phyloP scores from a whole-genome alignment of 2,329 filamentous ascomycete species.

The Plectosphaerella cucumerina region DNA sequence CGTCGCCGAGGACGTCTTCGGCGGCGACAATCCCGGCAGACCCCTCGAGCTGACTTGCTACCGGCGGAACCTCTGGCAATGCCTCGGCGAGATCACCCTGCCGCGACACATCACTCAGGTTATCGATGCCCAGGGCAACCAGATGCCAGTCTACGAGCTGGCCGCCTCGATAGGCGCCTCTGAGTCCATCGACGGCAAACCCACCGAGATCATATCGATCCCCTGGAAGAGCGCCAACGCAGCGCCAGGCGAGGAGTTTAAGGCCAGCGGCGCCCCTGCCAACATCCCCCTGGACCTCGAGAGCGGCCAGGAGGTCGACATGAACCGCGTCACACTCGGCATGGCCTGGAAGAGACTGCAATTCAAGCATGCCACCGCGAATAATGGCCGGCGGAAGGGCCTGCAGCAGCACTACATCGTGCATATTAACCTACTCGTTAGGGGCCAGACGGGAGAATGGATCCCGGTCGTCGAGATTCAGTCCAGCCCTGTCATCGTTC shows the following conservation, averaged over 20 bases:
- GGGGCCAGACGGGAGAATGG: conserved; percentile 62
- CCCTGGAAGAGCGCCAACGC: conserved; percentile 83
- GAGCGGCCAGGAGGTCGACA: conserved; percentile 67
- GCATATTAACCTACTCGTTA: conserved; percentile 77
- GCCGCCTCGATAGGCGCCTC: conserved; percentile 79
- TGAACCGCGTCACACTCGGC: conserved; percentile 72
- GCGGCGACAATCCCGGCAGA: conserved; percentile 50
- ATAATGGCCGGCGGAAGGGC: conserved; percentile 91
- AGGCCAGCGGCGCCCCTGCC: conserved; percentile 45
- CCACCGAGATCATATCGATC: conserved; percentile 92
- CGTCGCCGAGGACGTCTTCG: conserved; percentile 75
- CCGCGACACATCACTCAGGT: conserved; percentile 69
- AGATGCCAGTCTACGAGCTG: conserved; percentile 71
- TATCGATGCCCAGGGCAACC: conserved; percentile 69
- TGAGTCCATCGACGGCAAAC: conserved; percentile 88
- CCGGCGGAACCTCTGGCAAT: conserved; percentile 90
- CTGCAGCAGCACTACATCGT: conserved; percentile 94
- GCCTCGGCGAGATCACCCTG: conserved; percentile 79
- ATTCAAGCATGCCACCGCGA: conserved; percentile 94
- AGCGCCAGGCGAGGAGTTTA: conserved; percentile 42
- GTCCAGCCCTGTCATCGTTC: conserved; percentile 91
- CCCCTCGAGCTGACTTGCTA: conserved; percentile 90
- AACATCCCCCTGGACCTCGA: conserved; percentile 51
- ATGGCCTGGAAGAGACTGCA: conserved; percentile 92
- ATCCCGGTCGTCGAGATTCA: conserved; percentile 78